These are phyloP conservation scores for Globisporangium middletonii DNA, from an alignment of 352 stramenopile genomes.

Conservation along the genomic window DNA sequence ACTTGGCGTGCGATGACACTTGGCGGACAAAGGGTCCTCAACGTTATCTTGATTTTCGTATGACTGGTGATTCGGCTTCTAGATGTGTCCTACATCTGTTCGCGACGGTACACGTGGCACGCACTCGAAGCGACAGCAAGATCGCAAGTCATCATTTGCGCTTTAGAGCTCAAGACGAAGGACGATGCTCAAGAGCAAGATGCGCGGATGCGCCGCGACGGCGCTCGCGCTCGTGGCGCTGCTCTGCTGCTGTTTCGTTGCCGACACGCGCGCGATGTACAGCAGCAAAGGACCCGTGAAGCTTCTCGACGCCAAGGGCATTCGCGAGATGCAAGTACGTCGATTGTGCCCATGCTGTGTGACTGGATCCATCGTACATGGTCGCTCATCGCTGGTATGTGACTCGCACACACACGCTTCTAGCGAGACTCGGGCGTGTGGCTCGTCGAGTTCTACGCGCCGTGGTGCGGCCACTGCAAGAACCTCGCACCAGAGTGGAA, in stretches of 20 bases:
- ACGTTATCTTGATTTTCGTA: too few species aligned
- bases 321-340: slow-evolving; percentile 57
- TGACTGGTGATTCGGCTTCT: too few species aligned
- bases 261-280: slow-evolving; percentile 47
- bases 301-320: slow-evolving; percentile 61
- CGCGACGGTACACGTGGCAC: too few species aligned
- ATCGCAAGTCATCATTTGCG: background rate
- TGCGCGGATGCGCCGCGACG: slow-evolving; percentile 12
- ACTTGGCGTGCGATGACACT: too few species aligned
- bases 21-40: too few species aligned
- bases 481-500: slow-evolving; percentile 90
- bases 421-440: slow-evolving; percentile 77
- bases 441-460: slow-evolving; percentile 95
- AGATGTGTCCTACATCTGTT: background rate
- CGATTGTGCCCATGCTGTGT: background rate
- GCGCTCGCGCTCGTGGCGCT: slow-evolving; percentile 13
- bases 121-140: too few species aligned
- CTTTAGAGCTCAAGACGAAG: background rate
- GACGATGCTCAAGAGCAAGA: slow-evolving; percentile 8
- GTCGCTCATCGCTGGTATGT: background rate
- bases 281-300: slow-evolving; percentile 58
- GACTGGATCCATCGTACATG: background rate
- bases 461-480: slow-evolving; percentile 95
- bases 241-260: slow-evolving; percentile 30
- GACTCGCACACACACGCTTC: background rate